A percentile compares a stretch with the other conserved stretches of the same genome.
Conservation (phyloP, 495 filamentous ascomycete genomes). For the Aspergillus nanangensis region DNA sequence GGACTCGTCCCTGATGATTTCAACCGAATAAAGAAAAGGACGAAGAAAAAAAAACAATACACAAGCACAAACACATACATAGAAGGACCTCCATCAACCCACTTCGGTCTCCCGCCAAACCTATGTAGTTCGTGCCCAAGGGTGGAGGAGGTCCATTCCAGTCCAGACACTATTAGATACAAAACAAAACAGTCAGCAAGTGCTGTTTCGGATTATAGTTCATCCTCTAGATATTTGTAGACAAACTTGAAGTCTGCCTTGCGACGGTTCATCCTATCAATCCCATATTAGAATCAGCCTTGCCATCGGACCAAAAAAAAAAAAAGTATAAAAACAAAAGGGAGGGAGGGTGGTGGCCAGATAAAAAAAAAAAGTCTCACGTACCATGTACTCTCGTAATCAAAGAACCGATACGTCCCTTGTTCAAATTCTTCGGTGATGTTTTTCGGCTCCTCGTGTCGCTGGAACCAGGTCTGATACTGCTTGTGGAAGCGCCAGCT, state of each 20-base stretch:
- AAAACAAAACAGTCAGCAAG: background rate
- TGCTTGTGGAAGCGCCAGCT: constrained; percentile 99
- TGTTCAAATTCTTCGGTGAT: constrained; percentile 99
- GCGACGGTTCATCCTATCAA: constrained; percentile 90
- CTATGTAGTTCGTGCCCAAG: too few species aligned
- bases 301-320: background rate
- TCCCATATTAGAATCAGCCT: constrained; percentile 4
- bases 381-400: constrained; percentile 99
- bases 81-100: too few species aligned
- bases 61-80: too few species aligned
- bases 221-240: constrained; percentile 95
- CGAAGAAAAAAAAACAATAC: too few species aligned
- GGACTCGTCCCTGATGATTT: too few species aligned
- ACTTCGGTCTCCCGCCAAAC: too few species aligned
- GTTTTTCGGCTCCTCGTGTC: constrained; percentile 95
- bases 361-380: constrained; percentile 26
- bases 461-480: constrained; percentile 99
- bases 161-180: too few species aligned
- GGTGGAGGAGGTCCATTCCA: too few species aligned
- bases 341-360: too few species aligned
- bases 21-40: too few species aligned
- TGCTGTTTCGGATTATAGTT: constrained; percentile 51
- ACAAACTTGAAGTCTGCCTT: constrained; percentile 98
- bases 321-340: constrained; percentile 6
- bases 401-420: constrained; percentile 97